phyloP scores from a whole-genome alignment of 176 grass and related monocot genomes.

The Canna indica region DNA sequence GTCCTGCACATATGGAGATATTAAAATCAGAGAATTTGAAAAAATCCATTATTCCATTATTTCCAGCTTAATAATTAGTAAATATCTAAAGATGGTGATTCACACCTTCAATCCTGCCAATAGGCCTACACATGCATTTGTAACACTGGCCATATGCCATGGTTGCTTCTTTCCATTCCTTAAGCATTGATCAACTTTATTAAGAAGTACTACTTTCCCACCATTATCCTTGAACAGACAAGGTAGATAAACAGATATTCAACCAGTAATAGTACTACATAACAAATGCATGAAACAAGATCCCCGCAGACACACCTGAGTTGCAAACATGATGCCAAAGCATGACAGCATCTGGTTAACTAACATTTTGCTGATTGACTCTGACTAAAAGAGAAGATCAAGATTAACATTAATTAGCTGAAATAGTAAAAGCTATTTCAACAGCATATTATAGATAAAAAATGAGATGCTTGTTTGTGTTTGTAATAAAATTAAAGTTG shows the following conservation, averaged over 20 bases:
- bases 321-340: conserved; percentile 87
- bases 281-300: conserved; percentile 13
- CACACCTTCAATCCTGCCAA: conserved; percentile 83
- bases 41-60: too few species aligned
- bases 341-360: conserved; percentile 89
- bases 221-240: conserved; percentile 53
- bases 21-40: not conserved
- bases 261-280: conserved; percentile 13
- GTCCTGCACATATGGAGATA: conserved; percentile 30
- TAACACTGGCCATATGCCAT: conserved; percentile 54
- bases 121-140: conserved; percentile 82
- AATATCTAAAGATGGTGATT: conserved; percentile 18
- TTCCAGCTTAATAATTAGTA: too few species aligned
- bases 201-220: conserved; percentile 65
- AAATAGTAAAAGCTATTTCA: not conserved
- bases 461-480: not conserved
- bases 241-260: conserved; percentile 4
- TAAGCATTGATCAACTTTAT: conserved; percentile 69
- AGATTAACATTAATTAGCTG: not conserved
- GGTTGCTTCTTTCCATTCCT: conserved; percentile 63
- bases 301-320: conserved; percentile 43
- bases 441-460: not conserved
- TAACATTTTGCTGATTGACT: conserved; percentile 76
- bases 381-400: conserved; percentile 35
- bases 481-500: not conserved